A percentile compares a stretch with the other conserved stretches of the same genome.
These are phyloP conservation scores for Candida yuanshanica DNA, from an alignment of 805 yeast species.

Conservation along the genomic window DNA sequence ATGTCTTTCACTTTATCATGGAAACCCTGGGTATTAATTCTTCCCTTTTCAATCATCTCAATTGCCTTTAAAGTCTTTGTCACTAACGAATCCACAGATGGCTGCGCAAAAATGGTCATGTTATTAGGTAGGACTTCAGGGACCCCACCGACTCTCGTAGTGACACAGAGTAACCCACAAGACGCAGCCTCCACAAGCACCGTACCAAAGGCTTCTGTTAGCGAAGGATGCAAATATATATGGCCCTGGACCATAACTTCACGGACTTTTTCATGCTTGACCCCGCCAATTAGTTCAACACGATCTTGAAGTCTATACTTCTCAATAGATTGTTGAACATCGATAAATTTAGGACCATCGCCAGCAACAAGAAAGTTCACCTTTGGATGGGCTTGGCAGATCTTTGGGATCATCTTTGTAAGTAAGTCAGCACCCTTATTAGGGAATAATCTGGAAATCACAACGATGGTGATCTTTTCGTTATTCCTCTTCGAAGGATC, in stretches of 20 bases:
- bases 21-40: slow-evolving; percentile 67
- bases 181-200: slow-evolving; percentile 96
- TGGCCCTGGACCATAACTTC: slow-evolving; percentile 92
- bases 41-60: slow-evolving; percentile 43
- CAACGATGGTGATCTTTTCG: slow-evolving; percentile 69
- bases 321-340: slow-evolving; percentile 93
- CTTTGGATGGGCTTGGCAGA: slow-evolving; percentile 56
- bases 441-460: slow-evolving; percentile 87
- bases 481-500: slow-evolving; percentile 20
- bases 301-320: slow-evolving; percentile 77
- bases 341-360: slow-evolving; percentile 93
- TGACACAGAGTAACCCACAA: slow-evolving; percentile 88
- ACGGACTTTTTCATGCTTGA: slow-evolving; percentile 87
- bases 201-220: slow-evolving; percentile 97
- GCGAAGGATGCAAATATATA: slow-evolving; percentile 86
- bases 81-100: slow-evolving; percentile 79
- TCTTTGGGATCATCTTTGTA: slow-evolving; percentile 76
- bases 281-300: slow-evolving; percentile 79
- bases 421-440: slow-evolving; percentile 93
- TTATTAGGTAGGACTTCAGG: slow-evolving; percentile 92
- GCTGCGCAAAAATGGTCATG: slow-evolving; percentile 89
- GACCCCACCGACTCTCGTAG: slow-evolving; percentile 95
- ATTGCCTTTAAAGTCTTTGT: slow-evolving; percentile 72
- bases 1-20: slow-evolving; percentile 72
- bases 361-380: slow-evolving; percentile 89